phyloP scores from a whole-genome alignment of 2,329 filamentous ascomycete species.

The Escovopsis weberi region DNA sequence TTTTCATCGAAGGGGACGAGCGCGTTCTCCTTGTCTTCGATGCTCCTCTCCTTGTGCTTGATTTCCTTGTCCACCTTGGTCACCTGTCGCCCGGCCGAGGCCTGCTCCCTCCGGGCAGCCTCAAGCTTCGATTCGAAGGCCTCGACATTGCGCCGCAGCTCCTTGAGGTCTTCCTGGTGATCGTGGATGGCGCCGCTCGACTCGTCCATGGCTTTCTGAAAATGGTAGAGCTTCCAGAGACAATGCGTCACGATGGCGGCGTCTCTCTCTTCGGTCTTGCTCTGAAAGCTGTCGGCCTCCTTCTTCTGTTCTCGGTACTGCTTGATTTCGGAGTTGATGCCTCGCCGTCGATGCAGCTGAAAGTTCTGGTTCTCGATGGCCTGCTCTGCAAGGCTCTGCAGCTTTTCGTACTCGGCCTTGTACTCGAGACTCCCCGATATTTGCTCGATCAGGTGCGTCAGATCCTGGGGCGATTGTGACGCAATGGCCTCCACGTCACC shows the following conservation, averaged over 20 bases:
- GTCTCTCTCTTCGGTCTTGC: conserved; percentile 80
- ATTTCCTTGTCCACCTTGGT: conserved; percentile 73
- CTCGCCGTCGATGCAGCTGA: conserved; percentile 75
- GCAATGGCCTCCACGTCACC: conserved; percentile 96
- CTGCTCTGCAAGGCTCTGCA: conserved; percentile 77
- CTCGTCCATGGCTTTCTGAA: conserved; percentile 84
- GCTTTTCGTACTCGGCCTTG: conserved; percentile 80
- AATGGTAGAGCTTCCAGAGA: conserved; percentile 92
- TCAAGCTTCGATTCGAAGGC: conserved; percentile 71
- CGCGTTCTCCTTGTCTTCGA: conserved; percentile 73
- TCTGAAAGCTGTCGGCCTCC: conserved; percentile 86
- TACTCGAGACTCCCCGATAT: conserved; percentile 93
- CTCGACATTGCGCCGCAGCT: conserved; percentile 77
- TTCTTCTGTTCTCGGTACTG: conserved; percentile 95
- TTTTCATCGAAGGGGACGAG: conserved; percentile 89
- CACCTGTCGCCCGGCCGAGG: conserved; percentile 60
- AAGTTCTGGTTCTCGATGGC: conserved; percentile 79
- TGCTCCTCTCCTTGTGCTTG: conserved; percentile 69
- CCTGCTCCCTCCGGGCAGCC: conserved; percentile 69
- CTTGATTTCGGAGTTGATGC: conserved; percentile 95
- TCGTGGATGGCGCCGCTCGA: conserved; percentile 82
- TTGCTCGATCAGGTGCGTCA: conserved; percentile 89
- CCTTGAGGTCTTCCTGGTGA: conserved; percentile 88
- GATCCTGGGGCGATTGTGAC: conserved; percentile 82
- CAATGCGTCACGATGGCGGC: conserved; percentile 85